Evolutionary conservation across 2,329 filamentous ascomycete genomes (phyloP), one percentile per base, ranked within the genome.

Genomic region (Fusarium pseudocircinatum): DNA sequence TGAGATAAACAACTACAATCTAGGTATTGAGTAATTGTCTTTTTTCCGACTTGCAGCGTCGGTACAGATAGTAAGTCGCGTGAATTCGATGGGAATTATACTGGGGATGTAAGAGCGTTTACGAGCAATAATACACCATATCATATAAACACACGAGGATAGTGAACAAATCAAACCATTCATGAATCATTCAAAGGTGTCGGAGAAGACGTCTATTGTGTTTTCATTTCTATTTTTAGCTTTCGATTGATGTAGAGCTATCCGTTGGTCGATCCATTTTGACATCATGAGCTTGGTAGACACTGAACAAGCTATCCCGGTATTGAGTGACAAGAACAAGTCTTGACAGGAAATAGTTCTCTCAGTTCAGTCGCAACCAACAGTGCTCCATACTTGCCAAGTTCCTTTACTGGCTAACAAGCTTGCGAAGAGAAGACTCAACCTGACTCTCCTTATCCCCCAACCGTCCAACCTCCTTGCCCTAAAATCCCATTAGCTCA

Each of bases 361-460:
- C 7, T 0, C 8, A 28, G 7, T 16, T 9, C 9, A 40, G 2
- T 14, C 8, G 7, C 1, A 13, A 0, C 2, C 11, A 39, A 2
- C 7, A 16, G 12, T 2, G 9, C 4, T 20, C 8, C 16, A 9
- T 50, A 2, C 2, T 24, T 16, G 7, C 3, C 5, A 9, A 6
- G 15, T 0, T 2, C 7, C 28, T 32, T 14, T 18, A 68, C 24
- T 43, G 54, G 20, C 49, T 39, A 1, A 69, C 49, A 30, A 79
- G 44, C 43, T 77, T 75, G 39, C 67, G 72, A 12, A 79, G 59
- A 13, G 66, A 72, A 10, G 78, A 78, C 28, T 79, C 78, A 16
- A 76, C 68, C 46, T 79, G 78, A 24, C 76, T 77, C 53, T 79
- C 78, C 18, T 72, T 16, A 15, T 79, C 78, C 0, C 75, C 77